phyloP scores from a whole-genome alignment of 176 grass and related monocot genomes.

The Carex myosuroides region DNA sequence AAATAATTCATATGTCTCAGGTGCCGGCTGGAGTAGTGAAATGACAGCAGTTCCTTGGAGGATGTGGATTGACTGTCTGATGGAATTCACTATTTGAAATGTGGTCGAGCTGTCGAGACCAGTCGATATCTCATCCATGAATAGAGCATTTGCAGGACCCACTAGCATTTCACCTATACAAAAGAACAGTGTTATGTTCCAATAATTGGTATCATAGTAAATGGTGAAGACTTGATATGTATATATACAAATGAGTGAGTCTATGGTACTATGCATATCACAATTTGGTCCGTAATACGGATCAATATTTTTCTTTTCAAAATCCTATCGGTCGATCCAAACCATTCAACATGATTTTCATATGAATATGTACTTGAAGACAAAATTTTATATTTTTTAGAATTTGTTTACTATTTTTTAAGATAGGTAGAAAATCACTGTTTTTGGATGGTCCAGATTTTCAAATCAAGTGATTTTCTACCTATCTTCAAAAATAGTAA shows the following conservation, averaged over 20 bases:
- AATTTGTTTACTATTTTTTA: too few species aligned
- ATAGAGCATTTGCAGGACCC: slow-evolving; percentile 28
- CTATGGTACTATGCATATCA: too few species aligned
- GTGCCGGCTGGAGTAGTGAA: slow-evolving; percentile 31
- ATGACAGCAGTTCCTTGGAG: slow-evolving; percentile 28
- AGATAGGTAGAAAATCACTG: too few species aligned
- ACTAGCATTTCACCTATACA: slow-evolving; percentile 34
- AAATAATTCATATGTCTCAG: slow-evolving; percentile 33
- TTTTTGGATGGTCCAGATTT: too few species aligned
- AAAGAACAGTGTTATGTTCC: neutral
- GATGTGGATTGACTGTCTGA: slow-evolving; percentile 25
- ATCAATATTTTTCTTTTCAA: too few species aligned
- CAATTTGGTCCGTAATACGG: too few species aligned
- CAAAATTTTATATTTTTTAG: too few species aligned
- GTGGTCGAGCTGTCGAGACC: slow-evolving; percentile 37
- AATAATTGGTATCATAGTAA: neutral
- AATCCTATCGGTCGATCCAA: too few species aligned
- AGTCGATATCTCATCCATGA: slow-evolving; percentile 44
- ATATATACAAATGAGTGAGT: neutral
- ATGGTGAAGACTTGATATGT: neutral
- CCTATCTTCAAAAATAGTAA: too few species aligned
- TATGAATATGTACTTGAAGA: too few species aligned
- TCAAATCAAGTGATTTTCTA: too few species aligned
- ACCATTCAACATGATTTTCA: too few species aligned
- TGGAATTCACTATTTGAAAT: slow-evolving; percentile 29